Evolutionary conservation across 2,329 filamentous ascomycete species (phyloP).

Genomic region (Talaromyces sp.): DNA sequence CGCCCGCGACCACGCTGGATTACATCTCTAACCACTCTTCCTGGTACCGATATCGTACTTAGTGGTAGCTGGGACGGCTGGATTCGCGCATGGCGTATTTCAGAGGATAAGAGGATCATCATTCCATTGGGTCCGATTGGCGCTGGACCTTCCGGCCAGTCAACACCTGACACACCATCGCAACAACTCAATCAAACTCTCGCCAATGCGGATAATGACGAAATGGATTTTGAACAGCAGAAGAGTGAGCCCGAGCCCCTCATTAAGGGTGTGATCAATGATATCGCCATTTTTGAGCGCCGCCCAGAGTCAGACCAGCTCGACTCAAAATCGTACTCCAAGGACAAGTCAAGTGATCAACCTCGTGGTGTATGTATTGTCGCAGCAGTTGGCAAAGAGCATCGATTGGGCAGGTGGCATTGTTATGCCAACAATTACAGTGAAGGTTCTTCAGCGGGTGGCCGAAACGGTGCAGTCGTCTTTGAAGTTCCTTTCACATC

Average conservation of each 20-base stretch:
- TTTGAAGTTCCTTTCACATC: slow-evolving; percentile 71
- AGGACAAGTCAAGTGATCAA: slow-evolving; percentile 46
- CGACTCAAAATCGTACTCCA: slow-evolving; percentile 12
- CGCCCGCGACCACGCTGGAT: slow-evolving; percentile 79
- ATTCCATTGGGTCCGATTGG: slow-evolving; percentile 72
- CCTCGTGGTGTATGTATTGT: slow-evolving; percentile 73
- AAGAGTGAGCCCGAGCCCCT: slow-evolving; percentile 34
- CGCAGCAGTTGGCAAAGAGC: slow-evolving; percentile 83
- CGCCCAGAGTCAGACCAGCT: slow-evolving; percentile 49
- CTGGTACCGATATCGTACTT: slow-evolving; percentile 86
- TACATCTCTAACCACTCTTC: slow-evolving; percentile 81
- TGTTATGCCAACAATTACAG: slow-evolving; percentile 42
- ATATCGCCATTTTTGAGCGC: slow-evolving; percentile 82
- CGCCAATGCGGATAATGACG: slow-evolving; percentile 33
- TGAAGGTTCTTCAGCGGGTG: slow-evolving; percentile 44
- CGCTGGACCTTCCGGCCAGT: slow-evolving; percentile 17
- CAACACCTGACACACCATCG: slow-evolving; percentile 32
- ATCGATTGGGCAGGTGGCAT: slow-evolving; percentile 82
- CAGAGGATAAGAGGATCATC: slow-evolving; percentile 78
- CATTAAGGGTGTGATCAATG: slow-evolving; percentile 81
- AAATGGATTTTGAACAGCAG: slow-evolving; percentile 26
- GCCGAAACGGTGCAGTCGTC: slow-evolving; percentile 81
- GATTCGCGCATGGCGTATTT: slow-evolving; percentile 82
- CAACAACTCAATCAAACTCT: slow-evolving; percentile 39
- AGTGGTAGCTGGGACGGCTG: slow-evolving; percentile 94